These are phyloP conservation scores for Linnemannia zychae DNA, from an alignment of 192 early-diverging fungal genomes.

Conservation along the genomic window DNA sequence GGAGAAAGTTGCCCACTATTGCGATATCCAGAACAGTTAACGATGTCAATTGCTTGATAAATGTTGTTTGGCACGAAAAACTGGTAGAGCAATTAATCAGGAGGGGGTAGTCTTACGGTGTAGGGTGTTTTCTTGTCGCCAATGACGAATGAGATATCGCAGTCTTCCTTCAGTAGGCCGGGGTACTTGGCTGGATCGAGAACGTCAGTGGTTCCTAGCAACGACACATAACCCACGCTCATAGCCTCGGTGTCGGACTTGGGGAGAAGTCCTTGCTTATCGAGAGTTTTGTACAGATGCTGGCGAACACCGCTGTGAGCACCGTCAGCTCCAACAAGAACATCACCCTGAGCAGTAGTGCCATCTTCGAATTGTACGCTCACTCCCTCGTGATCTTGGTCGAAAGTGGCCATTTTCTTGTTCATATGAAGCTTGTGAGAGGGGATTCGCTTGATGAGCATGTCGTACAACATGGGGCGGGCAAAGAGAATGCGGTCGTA, in stretches of 20 bases:
- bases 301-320: conserved; percentile 12
- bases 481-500: conserved; percentile 16
- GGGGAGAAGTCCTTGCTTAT: background rate
- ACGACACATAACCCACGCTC: background rate
- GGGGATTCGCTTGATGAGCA: conserved; percentile 11
- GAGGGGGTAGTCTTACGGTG: background rate
- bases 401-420: conserved; percentile 9
- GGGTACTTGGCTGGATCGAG: conserved; percentile 2
- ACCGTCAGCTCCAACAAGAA: conserved; percentile 29
- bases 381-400: conserved; percentile 3
- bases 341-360: conserved; percentile 3
- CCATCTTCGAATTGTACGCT: conserved; percentile 7
- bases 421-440: conserved; percentile 11
- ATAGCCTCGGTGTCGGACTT: background rate
- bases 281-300: background rate
- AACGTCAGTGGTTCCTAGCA: conserved; percentile 9
- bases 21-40: background rate
- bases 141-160: background rate
- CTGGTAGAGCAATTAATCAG: background rate
- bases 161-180: background rate
- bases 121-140: background rate
- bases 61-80: background rate
- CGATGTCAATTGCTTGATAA: no score
- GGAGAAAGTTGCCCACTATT: conserved; percentile 12
- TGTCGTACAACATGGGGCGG: conserved; percentile 16